Percentiles rank a stretch among this genome's conserved stretches.
These are phyloP conservation scores for Dendrobium chrysotoxum DNA, from an alignment of 106 monocot species.

Conservation along the genomic window DNA sequence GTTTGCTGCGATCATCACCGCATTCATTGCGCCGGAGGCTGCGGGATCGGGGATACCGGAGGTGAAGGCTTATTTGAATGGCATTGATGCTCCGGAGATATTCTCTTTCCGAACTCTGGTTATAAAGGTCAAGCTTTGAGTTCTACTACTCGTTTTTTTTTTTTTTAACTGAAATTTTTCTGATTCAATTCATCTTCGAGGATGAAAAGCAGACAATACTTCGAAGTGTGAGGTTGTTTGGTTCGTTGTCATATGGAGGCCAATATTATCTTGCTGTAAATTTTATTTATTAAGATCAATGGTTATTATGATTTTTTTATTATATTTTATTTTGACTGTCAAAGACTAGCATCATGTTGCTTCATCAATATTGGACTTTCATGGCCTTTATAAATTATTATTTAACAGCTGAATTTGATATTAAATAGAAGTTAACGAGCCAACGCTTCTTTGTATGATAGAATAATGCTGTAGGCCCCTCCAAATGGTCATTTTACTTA, in stretches of 20 bases:
- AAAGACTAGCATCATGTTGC: background rate
- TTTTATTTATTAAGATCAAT: background rate
- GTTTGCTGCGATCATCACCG: conserved; percentile 48
- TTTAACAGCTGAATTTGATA: background rate
- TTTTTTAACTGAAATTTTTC: background rate
- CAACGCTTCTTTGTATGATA: background rate
- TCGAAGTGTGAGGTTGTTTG: background rate
- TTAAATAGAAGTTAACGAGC: no score
- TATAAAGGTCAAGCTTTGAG: conserved; percentile 45
- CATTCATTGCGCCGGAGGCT: conserved; percentile 53
- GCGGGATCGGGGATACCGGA: conserved; percentile 83
- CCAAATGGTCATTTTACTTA: background rate
- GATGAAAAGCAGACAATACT: background rate
- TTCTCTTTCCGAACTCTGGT: conserved; percentile 42
- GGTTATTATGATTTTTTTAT: background rate
- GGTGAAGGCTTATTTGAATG: conserved; percentile 79
- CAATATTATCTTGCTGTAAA: background rate
- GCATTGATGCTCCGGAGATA: conserved; percentile 67
- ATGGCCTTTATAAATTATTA: background rate
- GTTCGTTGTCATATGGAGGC: background rate
- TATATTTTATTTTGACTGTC: background rate
- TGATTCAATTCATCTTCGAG: background rate
- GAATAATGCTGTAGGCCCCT: background rate
- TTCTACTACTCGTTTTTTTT: background rate
- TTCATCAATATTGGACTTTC: background rate